Evolutionary conservation across 768 basidiomycete genomes (phyloP).

Genomic region (Lactarius tabidus): DNA sequence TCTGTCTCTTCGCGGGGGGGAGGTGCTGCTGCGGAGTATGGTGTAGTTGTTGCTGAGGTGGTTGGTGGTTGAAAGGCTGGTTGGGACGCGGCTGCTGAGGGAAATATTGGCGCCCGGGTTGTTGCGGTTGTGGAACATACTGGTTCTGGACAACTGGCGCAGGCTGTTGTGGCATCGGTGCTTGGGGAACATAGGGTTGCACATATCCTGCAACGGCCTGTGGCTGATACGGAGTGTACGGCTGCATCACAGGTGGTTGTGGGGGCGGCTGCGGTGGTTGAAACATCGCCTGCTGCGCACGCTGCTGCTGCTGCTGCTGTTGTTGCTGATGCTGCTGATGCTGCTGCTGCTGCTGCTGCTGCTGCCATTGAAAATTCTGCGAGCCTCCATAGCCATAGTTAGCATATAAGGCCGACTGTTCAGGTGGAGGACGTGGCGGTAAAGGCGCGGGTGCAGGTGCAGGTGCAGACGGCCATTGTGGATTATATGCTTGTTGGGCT

Average conservation of each 20-base stretch:
- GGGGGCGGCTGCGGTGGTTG: slow-evolving; percentile 49
- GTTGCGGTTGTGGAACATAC: slow-evolving; percentile 32
- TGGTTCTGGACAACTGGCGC: slow-evolving; percentile 41
- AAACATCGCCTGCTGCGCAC: slow-evolving; percentile 47
- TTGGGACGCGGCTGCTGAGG: slow-evolving; percentile 42
- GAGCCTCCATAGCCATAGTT: slow-evolving; percentile 89
- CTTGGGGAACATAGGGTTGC: slow-evolving; percentile 64
- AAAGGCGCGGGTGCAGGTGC: slow-evolving; percentile 38
- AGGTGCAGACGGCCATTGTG: slow-evolving; percentile 58
- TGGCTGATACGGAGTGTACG: slow-evolving; percentile 76
- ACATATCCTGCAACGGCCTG: slow-evolving; percentile 52
- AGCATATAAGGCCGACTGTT: slow-evolving; percentile 82
- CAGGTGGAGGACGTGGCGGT: slow-evolving; percentile 62
- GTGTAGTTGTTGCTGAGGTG: slow-evolving; percentile 41
- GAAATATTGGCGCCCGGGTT: slow-evolving; percentile 45
- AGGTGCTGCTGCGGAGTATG: slow-evolving; percentile 73
- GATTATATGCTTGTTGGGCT: slow-evolving; percentile 49
- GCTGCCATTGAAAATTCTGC: slow-evolving; percentile 52
- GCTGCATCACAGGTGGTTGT: slow-evolving; percentile 53
- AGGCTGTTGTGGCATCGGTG: slow-evolving; percentile 48
- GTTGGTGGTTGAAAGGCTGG: slow-evolving; percentile 36
- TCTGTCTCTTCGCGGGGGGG: slow-evolving; percentile 89
- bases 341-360: slow-evolving; percentile 47
- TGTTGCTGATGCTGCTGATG: slow-evolving; percentile 47
- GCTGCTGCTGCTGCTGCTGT: slow-evolving; percentile 59